These are phyloP conservation scores for Cryptococcus sp. DNA, from an alignment of 1,284 basidiomycete species.

Conservation along the genomic window DNA sequence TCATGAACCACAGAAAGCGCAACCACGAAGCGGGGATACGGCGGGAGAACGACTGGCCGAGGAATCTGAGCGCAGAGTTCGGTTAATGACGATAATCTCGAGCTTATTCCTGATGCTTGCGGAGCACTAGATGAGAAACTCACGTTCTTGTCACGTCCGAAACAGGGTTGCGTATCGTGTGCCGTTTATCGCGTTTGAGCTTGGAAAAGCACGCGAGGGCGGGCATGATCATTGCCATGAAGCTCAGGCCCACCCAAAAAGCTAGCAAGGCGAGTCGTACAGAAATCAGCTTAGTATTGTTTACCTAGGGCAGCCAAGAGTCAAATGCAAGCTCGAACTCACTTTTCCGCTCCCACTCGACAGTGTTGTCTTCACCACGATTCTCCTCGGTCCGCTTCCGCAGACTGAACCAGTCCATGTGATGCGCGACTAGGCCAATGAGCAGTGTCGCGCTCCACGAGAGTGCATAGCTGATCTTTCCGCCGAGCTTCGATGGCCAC, in stretches of 20 bases:
- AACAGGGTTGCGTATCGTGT: slow-evolving; percentile 45
- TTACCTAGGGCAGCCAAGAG: no score
- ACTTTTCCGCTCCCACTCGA: slow-evolving; percentile 63
- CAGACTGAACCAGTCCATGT: slow-evolving; percentile 53
- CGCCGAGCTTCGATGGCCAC: slow-evolving; percentile 57
- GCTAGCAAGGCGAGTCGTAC: slow-evolving; percentile 25
- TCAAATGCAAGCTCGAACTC: slow-evolving; percentile 16
- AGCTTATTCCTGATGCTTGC: background rate
- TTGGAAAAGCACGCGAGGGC: slow-evolving; percentile 57
- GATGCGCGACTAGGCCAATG: slow-evolving; percentile 56
- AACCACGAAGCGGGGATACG: slow-evolving; percentile 60
- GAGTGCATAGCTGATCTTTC: slow-evolving; percentile 56
- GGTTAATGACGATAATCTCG: background rate
- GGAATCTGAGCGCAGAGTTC: slow-evolving; percentile 42
- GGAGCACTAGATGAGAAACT: slow-evolving; percentile 6
- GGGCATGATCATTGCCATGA: slow-evolving; percentile 60
- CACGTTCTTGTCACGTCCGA: slow-evolving; percentile 39
- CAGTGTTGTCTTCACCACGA: slow-evolving; percentile 36
- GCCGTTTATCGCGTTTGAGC: slow-evolving; percentile 51
- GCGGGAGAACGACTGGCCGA: slow-evolving; percentile 54
- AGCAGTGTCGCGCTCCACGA: slow-evolving; percentile 58
- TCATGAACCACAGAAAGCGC: slow-evolving; percentile 62
- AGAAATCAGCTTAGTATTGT: no score
- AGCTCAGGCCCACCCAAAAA: slow-evolving; percentile 60
- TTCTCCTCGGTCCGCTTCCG: slow-evolving; percentile 31